Evolutionary conservation across 352 stramenopile species (phyloP), one percentile per base, ranked within the genome.

Genomic region (Globisporangium polare): DNA sequence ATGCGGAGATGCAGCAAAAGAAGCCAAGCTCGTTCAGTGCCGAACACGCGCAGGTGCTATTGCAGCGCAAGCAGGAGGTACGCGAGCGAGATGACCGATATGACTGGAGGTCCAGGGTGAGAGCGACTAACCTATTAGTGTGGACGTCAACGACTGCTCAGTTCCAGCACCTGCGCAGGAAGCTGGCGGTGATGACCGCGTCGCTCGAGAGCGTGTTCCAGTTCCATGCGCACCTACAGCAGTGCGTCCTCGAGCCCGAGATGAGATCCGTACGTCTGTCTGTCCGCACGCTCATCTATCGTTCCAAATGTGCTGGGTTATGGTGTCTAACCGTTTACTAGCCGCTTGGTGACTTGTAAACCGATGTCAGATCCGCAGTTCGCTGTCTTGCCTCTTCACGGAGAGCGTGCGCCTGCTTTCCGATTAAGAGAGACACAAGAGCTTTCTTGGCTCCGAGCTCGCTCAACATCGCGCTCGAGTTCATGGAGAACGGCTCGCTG

Each of bases 161-260:
- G 77, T 75, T 80, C 53, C 39, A 73, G 12, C 45, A 33, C 7
- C 58, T 79, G 9, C 71, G 68, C 45, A 71, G 65, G 24, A 75
- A 60, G n/a, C 58, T 82, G 4, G 58, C 42, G 5, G 63, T 64
- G n/a, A 71, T 77, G 60, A 77, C 68, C 6, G 59, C 65, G 18
- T 71, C 67, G 13, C 51, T 83, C 24, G 77, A 83, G 58, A 68
- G 80, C 33, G 74, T 86, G 12, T 82, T 86, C 50, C 65, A 74
- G 45, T 83, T 86, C 51, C 69, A 83, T 24, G 46, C 67, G 52
- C 74, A 75, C 1, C 58, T 86, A 2, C 70, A 83, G 41, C 55
- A 69, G 41, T 74, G 65, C 57, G 67, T 83, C 27, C 69, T 75
- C 3, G 68, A 78, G 24, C 74, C 77, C 0, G 74, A 86, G 51